Evolutionary conservation across 352 stramenopile genomes (phyloP), one percentile per base, ranked within the genome.

Genomic region (Aphanomyces invadans): DNA sequence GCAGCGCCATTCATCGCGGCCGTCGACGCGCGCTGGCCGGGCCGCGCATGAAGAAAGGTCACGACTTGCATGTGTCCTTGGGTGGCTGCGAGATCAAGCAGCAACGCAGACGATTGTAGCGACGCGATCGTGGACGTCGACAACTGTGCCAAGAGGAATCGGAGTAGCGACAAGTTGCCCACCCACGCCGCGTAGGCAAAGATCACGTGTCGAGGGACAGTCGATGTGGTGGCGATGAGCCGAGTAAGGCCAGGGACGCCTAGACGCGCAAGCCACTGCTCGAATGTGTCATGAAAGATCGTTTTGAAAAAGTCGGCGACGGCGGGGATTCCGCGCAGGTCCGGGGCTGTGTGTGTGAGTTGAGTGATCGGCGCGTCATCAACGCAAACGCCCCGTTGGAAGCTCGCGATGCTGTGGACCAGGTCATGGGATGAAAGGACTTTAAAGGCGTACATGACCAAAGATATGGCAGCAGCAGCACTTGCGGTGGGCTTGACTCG

Each of bases 1-100:
- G 61, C 48, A 15, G 61, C 61, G 7, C 46, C 28, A 32, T 68
- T 54, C 61, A 68, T 68, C 4, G 61, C 61, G 21, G 49, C 49
- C 0, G 49, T 57, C 5, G 49, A 39, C 49, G 49, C 49, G 19
- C 12, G 0, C 36, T 57, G 49, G 19, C 49, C 49, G 12, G 49
- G 49, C n/a, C 29, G 19, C 21, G 15, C 17, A n/a, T 57, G 49
- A 29, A 57, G 49, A 29, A 33, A 57, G 5, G 49, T 38, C 29
- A 57, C 15, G 19, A 57, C 29, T n/a, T 57, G 49, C 12, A 3
- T 28, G 29, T 57, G 49, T 39, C 49, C 49, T 29, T 57, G 49
- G 0, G 49, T 57, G 25, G 49, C 49, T 32, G 49, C 49, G 11
- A 57, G 25, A 26, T 57, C 49, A 11, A 57, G 25, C 15, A 57